Base-by-base conservation (phyloP, 2,329 filamentous ascomycete genomes). In the Tolypocladium tundrense region DNA sequence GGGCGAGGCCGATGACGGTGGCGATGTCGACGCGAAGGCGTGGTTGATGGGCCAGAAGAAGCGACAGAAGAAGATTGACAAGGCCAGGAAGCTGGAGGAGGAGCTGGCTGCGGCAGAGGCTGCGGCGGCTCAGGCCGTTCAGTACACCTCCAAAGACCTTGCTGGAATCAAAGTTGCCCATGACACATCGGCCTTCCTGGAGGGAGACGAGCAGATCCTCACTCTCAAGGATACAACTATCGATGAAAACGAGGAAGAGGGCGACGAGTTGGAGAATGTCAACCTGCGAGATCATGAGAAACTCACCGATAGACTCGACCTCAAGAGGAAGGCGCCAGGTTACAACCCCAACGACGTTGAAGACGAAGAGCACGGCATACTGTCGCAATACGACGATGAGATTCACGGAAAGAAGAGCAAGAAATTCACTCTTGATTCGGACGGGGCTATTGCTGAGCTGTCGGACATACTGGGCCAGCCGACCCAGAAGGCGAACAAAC, bases 341-440 rank as follows among this genome's bases (percentile, higher is more conserved):
- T 99, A 99, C 71, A 90, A 99, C 66, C 92, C 93, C 0, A 87
- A 90, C 60, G 77, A 87, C 40, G 87, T 88, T 51, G 81, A 85
- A 35, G 81, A 81, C 31, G 87, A 82, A 14, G 78, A 86, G 59
- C 80, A 80, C 21, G 81, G 82, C 7, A 85, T 99, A 31, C 75
- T 99, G 48, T 84, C 89, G 16, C 93, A 99, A 65, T 99, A 99
- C 68, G 94, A 97, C 66, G 94, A 97, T 62, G 93, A 96, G 68
- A 95, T 97, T 56, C 84, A 88, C 41, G 91, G 91, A 57, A 96
- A 96, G 74, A 94, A 95, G 75, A 78, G 81, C 58, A 96, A 95
- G 70, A 82, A 83, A 31, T 99, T 99, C 66, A 96, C 90, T 0
- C 77, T 99, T 19, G 90, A 96, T 70, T 86, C 86, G 2, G 81